Evolutionary conservation across 1,139 yeast genomes (phyloP).

Genomic region (Magnusiomyces magnusii): DNA sequence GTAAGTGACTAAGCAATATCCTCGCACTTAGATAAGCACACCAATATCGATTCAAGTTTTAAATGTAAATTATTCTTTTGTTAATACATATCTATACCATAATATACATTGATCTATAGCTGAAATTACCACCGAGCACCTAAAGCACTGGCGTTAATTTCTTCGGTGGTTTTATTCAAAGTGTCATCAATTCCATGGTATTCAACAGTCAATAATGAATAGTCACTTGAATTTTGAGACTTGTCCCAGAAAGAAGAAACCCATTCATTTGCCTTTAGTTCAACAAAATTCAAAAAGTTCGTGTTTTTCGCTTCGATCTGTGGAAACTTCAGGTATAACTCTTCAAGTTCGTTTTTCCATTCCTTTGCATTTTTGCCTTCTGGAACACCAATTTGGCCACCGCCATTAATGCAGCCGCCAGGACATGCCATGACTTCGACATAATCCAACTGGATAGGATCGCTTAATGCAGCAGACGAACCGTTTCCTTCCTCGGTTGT

Average conservation of each 20-base stretch:
- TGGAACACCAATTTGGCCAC: constrained; percentile 72
- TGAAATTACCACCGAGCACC: constrained; percentile 16
- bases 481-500: constrained; percentile 9
- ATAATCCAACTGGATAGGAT: constrained; percentile 65
- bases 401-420: constrained; percentile 95
- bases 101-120: too few species aligned
- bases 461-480: constrained; percentile 27
- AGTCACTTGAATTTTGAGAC: neutral
- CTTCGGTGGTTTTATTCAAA: neutral
- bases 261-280: constrained; percentile 9
- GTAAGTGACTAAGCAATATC: neutral
- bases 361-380: constrained; percentile 25
- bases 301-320: constrained; percentile 13
- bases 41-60: neutral
- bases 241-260: constrained; percentile 8
- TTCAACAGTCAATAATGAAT: constrained; percentile 11
- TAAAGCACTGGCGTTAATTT: constrained; percentile 8
- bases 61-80: neutral
- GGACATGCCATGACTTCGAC: constrained; percentile 99
- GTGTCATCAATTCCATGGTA: constrained; percentile 14
- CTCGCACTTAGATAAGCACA: neutral
- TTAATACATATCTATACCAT: too few species aligned
- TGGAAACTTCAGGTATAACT: constrained; percentile 25
- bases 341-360: constrained; percentile 33
- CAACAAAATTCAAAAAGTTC: neutral